phyloP scores from a whole-genome alignment of 208 protist species.

The Trypanosomatidae sp. region DNA sequence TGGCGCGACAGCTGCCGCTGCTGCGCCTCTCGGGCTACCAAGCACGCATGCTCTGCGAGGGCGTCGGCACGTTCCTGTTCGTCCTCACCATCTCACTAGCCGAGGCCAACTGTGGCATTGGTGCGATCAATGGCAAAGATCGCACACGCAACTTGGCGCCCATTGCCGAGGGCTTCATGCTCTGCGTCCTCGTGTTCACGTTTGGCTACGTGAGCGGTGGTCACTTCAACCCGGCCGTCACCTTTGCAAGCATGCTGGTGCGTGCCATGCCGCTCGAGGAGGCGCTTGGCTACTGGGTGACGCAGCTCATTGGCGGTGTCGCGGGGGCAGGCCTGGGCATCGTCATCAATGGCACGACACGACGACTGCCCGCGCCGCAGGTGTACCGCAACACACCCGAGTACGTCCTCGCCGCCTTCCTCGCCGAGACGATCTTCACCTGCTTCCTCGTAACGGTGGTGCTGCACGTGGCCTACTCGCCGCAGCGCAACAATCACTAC shows the following conservation, averaged over 20 bases:
- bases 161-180: slow-evolving; percentile 66
- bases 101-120: slow-evolving; percentile 57
- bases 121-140: slow-evolving; percentile 34
- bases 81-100: slow-evolving; percentile 58
- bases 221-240: slow-evolving; percentile 79
- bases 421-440: slow-evolving; percentile 56
- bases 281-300: slow-evolving; percentile 63
- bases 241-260: slow-evolving; percentile 47
- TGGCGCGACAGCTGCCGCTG: slow-evolving; percentile 34
- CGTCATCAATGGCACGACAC: slow-evolving; percentile 41
- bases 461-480: slow-evolving; percentile 67
- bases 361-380: slow-evolving; percentile 54
- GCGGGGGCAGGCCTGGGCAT: slow-evolving; percentile 40
- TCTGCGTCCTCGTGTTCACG: slow-evolving; percentile 65
- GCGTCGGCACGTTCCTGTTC: slow-evolving; percentile 65
- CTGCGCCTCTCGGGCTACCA: slow-evolving; percentile 40
- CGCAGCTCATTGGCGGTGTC: slow-evolving; percentile 62
- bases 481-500: slow-evolving; percentile 57
- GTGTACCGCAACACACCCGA: slow-evolving; percentile 44
- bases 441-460: slow-evolving; percentile 54
- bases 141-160: slow-evolving; percentile 69
- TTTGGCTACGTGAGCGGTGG: slow-evolving; percentile 77
- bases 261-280: slow-evolving; percentile 56
- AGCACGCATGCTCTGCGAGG: slow-evolving; percentile 47
- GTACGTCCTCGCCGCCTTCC: slow-evolving; percentile 51